Evolutionary conservation across 805 yeast genomes (phyloP), one percentile per base, ranked within the genome.

Genomic region (Starmerella floris): DNA sequence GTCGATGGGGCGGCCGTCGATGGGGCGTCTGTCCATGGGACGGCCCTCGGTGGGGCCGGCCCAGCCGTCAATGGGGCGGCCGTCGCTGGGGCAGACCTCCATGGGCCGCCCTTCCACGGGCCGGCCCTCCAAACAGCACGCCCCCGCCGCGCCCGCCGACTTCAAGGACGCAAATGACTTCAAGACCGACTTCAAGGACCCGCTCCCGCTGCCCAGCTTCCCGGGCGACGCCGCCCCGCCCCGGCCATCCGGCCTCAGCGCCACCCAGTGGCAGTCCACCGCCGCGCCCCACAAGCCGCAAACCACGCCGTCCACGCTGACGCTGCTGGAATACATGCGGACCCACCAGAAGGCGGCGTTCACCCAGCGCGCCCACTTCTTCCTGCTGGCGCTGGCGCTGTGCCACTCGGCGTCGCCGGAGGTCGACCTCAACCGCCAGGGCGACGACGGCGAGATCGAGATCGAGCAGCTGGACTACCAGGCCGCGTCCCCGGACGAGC

Each of bases 401-500:
- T 91, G 98, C 54, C 95, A 87, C 57, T 72, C 91, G 0, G 88
- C 97, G 58, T 63, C 83, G 37, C 97, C 97, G 2, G 78, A 79
- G 49, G 69, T 63, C 33, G 64, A 61, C 21, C 34, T 52, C 35
- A 45, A 39, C 22, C 52, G 44, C 28, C 52, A 54, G 2, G 53
- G 50, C 20, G 59, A 50, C 1, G 59, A 49, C 1, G 56, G 54
- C 4, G 56, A 55, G 21, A 53, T 44, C 10, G 76, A 68, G 20
- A 74, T 85, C 21, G 77, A 75, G 43, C 65, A 68, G 20, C 73
- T 87, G 9, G 77, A 74, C 40, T 91, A 91, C 54, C 96, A 88
- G 57, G 83, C 97, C 0, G 77, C 97, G 0, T 87, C 96, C 0
- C 99, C 98, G 0, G 99, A 91, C 62, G 99, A 91, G 59, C 62